These are phyloP conservation scores for Pseudopyricularia javanii DNA, from an alignment of 2,329 filamentous ascomycete genomes.

Conservation along the genomic window DNA sequence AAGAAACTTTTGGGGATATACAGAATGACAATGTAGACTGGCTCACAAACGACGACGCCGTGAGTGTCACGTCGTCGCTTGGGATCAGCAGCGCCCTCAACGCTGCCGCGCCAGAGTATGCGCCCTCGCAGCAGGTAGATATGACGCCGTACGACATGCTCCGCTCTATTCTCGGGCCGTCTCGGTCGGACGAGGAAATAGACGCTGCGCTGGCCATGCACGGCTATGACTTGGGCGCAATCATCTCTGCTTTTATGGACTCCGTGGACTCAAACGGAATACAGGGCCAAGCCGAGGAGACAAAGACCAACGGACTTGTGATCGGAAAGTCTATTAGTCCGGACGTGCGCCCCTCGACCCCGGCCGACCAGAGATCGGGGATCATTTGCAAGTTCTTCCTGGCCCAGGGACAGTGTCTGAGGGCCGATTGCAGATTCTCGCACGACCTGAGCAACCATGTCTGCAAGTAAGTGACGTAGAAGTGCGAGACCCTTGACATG, in stretches of 20 bases:
- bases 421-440: constrained; percentile 92
- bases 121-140: constrained; percentile 57
- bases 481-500: background rate
- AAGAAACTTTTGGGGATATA: constrained; percentile 76
- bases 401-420: constrained; percentile 86
- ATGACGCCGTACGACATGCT: constrained; percentile 99
- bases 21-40: constrained; percentile 94
- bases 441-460: constrained; percentile 92
- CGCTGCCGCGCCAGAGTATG: constrained; percentile 70
- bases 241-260: constrained; percentile 81
- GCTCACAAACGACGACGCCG: constrained; percentile 82
- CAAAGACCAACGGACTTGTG: constrained; percentile 44
- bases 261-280: constrained; percentile 14
- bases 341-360: constrained; percentile 63
- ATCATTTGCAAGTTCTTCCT: constrained; percentile 97
- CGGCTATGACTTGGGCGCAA: constrained; percentile 86
- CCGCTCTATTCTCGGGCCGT: constrained; percentile 82
- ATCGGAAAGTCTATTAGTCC: constrained; percentile 85
- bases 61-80: constrained; percentile 65
- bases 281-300: constrained; percentile 25
- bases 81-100: constrained; percentile 61
- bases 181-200: constrained; percentile 86
- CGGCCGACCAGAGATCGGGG: constrained; percentile 65
- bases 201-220: constrained; percentile 81
- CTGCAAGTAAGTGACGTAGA: constrained; percentile 71